Evolutionary conservation across 1,284 basidiomycete species (phyloP), one percentile per base, ranked within the genome.

Genomic region (Hymenochaete sp.): DNA sequence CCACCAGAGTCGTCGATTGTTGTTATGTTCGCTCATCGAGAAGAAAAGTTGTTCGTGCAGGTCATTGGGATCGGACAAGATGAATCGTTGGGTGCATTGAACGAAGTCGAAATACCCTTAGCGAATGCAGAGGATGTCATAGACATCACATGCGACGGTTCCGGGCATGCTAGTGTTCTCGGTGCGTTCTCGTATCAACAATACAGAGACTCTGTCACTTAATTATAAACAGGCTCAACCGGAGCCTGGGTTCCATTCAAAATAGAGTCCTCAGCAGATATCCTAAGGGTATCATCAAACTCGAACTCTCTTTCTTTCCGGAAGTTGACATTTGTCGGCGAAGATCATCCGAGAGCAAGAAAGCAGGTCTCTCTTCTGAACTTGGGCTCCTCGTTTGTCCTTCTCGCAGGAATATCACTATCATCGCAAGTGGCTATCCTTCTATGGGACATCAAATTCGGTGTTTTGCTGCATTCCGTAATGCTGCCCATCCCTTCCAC

Each of bases 381-480:
- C 1, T 59, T 85, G 16, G 70, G 71, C 0, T 76, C 80, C 3
- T 82, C 79, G 0, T 71, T 79, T 44, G 76, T 79, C 41, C 68
- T 86, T 31, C 68, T 86, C 7, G 72, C 73, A 24, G 68, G 68
- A 21, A 53, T 71, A 32, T 62, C 70, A 9, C 55, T 63, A 0
- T 46, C 62, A 0, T 60, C 67, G 29, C 75, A 79, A 47, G 65
- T 87, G 42, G 56, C 58, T n/a, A 53, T 75, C 31, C 71, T 82
- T 13, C 56, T 86, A 31, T 86, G 83, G 82, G 83, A 87, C 54
- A 62, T 85, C 14, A 77, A 77, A 52, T 86, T 80, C 53, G 74
- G 74, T 13, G 74, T 85, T 26, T 61, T 85, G 14, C 67, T 86
- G 18, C 65, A 77, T 1, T 70, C 72, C 6, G 71, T 79, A 26